Conservation (phyloP, 306 rosid species). For the Medicago ruthenica region DNA sequence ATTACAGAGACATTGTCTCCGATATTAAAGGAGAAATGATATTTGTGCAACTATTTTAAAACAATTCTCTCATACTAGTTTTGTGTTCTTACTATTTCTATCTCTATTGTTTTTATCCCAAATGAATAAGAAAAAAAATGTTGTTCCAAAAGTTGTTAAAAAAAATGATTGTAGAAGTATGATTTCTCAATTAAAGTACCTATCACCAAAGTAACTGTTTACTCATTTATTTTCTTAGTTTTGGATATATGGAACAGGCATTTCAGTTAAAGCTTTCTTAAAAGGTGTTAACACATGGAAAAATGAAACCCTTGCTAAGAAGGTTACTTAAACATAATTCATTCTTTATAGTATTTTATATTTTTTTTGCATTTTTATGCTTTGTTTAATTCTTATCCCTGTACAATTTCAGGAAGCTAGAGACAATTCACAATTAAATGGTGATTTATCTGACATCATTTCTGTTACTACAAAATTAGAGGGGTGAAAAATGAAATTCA, state of each 20-base stretch:
- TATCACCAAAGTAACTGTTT: no score
- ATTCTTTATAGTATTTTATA: background rate
- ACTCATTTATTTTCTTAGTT: background rate
- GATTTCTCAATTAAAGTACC: no score
- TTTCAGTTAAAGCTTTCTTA: slow-evolving; percentile 62
- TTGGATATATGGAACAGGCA: slow-evolving; percentile 28
- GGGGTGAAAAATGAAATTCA: background rate
- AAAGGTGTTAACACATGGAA: slow-evolving; percentile 80
- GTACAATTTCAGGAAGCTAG: slow-evolving; percentile 63
- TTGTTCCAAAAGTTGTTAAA: no score
- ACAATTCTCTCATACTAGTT: no score
- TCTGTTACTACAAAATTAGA: background rate
- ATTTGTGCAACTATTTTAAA: no score
- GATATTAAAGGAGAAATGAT: no score
- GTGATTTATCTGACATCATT: slow-evolving; percentile 10
- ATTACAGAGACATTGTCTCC: no score
- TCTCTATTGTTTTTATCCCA: no score
- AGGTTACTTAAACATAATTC: slow-evolving; percentile 47
- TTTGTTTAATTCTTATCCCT: slow-evolving; percentile 17
- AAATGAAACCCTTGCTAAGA: slow-evolving; percentile 63
- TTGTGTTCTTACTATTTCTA: no score
- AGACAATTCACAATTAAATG: slow-evolving; percentile 39
- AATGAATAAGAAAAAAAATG: no score
- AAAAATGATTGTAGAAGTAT: no score
- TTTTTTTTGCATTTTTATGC: background rate